phyloP scores from a whole-genome alignment of 768 basidiomycete genomes.

The Suillus ampliporus region DNA sequence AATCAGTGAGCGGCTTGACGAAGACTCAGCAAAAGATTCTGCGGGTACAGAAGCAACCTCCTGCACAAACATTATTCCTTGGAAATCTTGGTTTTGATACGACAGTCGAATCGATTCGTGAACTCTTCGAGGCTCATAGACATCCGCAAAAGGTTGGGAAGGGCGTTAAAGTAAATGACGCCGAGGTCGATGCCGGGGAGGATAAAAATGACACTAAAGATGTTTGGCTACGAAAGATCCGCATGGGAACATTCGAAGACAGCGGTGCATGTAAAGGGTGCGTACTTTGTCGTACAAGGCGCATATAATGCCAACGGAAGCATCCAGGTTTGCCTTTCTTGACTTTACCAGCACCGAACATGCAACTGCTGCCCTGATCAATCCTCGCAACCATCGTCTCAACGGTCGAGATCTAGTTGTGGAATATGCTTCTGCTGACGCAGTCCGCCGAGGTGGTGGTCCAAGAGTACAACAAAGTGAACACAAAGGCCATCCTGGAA shows the following conservation, averaged over 20 bases:
- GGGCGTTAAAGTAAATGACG: conserved; percentile 39
- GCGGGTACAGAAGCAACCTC: conserved; percentile 76
- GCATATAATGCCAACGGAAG: background rate
- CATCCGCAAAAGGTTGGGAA: conserved; percentile 35
- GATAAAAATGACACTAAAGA: conserved; percentile 35
- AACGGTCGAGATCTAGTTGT: conserved; percentile 86
- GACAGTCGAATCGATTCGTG: conserved; percentile 75
- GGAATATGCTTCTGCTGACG: conserved; percentile 89
- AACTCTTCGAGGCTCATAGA: conserved; percentile 75
- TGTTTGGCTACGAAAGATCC: conserved; percentile 76
- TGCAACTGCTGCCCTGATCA: conserved; percentile 82
- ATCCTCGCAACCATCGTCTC: conserved; percentile 83
- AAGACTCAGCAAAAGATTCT: conserved; percentile 83
- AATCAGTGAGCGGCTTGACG: conserved; percentile 45
- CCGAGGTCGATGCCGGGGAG: conserved; percentile 31
- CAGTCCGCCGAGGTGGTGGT: conserved; percentile 79
- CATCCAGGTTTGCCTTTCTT: conserved; percentile 85
- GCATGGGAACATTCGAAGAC: conserved; percentile 97
- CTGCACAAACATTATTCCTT: conserved; percentile 87
- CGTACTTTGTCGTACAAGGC: conserved; percentile 25
- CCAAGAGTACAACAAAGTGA: conserved; percentile 29
- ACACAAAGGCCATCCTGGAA: conserved; percentile 10
- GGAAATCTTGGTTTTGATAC: conserved; percentile 94
- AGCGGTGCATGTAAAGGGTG: conserved; percentile 96
- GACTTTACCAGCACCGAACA: conserved; percentile 84